These are phyloP conservation scores for Colletotrichum lupini DNA, from an alignment of 2,329 filamentous ascomycete species.

Conservation along the genomic window DNA sequence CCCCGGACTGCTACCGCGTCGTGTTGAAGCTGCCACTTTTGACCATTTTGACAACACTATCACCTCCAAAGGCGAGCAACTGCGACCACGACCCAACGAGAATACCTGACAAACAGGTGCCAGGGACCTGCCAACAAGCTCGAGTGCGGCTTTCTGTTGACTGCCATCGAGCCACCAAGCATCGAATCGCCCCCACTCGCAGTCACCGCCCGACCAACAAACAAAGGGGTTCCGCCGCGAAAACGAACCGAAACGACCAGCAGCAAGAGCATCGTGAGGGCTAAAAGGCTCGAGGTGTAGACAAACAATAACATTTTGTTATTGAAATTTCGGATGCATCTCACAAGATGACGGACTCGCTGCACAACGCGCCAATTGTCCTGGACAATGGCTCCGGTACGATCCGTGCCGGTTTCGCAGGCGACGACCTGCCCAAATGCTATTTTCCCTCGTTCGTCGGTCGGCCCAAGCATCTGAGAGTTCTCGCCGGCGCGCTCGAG, in stretches of 20 bases:
- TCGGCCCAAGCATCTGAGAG: slow-evolving; percentile 92
- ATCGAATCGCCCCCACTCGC: slow-evolving; percentile 19
- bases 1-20: slow-evolving; percentile 35
- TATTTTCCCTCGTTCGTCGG: slow-evolving; percentile 98
- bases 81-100: slow-evolving; percentile 22
- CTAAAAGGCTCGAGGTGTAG: background rate
- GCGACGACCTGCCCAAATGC: slow-evolving; percentile 95
- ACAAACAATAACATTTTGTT: background rate
- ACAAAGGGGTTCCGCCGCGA: slow-evolving; percentile 30
- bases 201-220: slow-evolving; percentile 34
- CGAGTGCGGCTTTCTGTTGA: background rate
- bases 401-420: slow-evolving; percentile 95
- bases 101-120: background rate
- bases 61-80: slow-evolving; percentile 8
- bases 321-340: slow-evolving; percentile 25
- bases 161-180: background rate
- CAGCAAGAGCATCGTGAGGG: slow-evolving; percentile 4
- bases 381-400: slow-evolving; percentile 99
- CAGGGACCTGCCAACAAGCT: background rate
- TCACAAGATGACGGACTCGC: slow-evolving; percentile 65
- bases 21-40: slow-evolving; percentile 37
- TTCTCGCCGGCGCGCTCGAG: slow-evolving; percentile 95
- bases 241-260: slow-evolving; percentile 20
- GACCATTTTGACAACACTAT: slow-evolving; percentile 24
- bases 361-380: slow-evolving; percentile 98